Conservation (phyloP, 208 protist genomes). For the Trypanosoma scelopori region DNA sequence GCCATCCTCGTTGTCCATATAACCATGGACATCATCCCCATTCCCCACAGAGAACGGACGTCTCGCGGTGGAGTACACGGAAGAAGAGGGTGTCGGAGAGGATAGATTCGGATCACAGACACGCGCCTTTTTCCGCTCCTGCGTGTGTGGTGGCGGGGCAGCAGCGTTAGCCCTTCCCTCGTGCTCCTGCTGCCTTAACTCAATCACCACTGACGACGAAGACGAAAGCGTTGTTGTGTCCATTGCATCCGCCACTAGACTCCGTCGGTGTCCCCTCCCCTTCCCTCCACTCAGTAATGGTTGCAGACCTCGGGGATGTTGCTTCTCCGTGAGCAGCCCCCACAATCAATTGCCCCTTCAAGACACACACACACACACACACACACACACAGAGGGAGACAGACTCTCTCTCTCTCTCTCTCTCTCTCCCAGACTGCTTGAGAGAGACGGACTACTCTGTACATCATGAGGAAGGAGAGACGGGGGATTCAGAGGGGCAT, state of each 20-base stretch:
- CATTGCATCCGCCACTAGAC: neutral
- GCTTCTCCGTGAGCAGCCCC: no score
- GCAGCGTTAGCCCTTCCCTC: neutral
- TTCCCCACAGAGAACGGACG: neutral
- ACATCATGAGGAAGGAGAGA: no score
- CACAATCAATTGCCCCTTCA: no score
- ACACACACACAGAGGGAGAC: no score
- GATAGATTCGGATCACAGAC: neutral
- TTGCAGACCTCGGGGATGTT: no score
- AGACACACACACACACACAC: no score
- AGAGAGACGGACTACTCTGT: no score
- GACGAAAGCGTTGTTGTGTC: neutral
- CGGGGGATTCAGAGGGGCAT: no score
- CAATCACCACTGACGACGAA: neutral
- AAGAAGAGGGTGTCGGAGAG: neutral
- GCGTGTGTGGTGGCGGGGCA: neutral
- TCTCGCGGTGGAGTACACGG: neutral
- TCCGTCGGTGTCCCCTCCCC: no score
- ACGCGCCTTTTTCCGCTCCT: conserved; percentile 1
- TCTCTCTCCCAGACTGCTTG: no score
- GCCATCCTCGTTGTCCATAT: conserved; percentile 3
- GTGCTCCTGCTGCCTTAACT: neutral
- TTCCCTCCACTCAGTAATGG: no score
- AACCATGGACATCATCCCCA: neutral
- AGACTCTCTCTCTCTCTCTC: no score